These are phyloP conservation scores for Aspergillus neotritici DNA, from an alignment of 2,329 filamentous ascomycete species.

Conservation along the genomic window DNA sequence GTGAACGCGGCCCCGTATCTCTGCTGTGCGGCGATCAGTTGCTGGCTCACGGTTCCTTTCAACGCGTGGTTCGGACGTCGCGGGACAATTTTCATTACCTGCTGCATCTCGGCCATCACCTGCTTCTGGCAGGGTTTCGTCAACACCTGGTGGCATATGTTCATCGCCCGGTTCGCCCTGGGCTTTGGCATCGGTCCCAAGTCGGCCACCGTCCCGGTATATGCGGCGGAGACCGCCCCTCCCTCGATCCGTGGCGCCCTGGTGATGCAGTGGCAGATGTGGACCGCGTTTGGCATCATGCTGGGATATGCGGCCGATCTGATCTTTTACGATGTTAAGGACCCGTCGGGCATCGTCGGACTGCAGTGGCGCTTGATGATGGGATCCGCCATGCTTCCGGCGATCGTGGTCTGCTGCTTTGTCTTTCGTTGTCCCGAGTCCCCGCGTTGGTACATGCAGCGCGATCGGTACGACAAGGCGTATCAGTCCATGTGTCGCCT, in stretches of 20 bases:
- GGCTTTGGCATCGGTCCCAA: slow-evolving; percentile 75
- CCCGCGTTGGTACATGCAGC: slow-evolving; percentile 45
- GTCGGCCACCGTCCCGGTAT: slow-evolving; percentile 68
- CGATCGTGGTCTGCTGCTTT: slow-evolving; percentile 51
- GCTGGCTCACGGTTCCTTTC: slow-evolving; percentile 68
- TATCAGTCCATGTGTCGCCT: slow-evolving; percentile 41
- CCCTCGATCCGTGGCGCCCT: slow-evolving; percentile 65
- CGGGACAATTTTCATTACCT: slow-evolving; percentile 71
- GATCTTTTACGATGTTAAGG: slow-evolving; percentile 53
- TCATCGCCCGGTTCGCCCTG: slow-evolving; percentile 65
- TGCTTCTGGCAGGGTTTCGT: slow-evolving; percentile 58
- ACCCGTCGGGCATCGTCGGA: slow-evolving; percentile 50
- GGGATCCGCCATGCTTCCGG: slow-evolving; percentile 59
- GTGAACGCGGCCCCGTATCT: slow-evolving; percentile 55
- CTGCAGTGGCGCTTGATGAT: slow-evolving; percentile 65
- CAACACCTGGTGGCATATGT: slow-evolving; percentile 65
- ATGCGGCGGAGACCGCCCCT: slow-evolving; percentile 68
- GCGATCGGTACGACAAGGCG: slow-evolving; percentile 38
- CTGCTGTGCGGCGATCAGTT: slow-evolving; percentile 62
- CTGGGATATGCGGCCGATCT: slow-evolving; percentile 56
- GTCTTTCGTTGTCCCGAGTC: slow-evolving; percentile 60
- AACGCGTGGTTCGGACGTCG: slow-evolving; percentile 65
- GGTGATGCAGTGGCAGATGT: slow-evolving; percentile 76
- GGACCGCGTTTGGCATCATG: slow-evolving; percentile 48
- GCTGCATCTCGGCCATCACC: slow-evolving; percentile 58